Base-by-base conservation (phyloP, 768 basidiomycete species). In the Glaciozyma antarctica region DNA sequence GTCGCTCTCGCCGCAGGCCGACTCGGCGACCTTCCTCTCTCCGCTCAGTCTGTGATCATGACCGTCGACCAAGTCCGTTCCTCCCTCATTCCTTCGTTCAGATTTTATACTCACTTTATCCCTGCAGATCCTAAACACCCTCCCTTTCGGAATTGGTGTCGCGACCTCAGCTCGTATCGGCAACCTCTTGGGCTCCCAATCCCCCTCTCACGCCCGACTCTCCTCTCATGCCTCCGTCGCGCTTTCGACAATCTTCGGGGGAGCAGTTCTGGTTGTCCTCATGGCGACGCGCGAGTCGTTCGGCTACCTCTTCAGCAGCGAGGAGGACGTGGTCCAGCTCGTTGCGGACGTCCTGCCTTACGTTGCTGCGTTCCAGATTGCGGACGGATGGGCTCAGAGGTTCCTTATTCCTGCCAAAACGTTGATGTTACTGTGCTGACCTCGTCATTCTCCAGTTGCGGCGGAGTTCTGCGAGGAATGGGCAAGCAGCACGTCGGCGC, bases 1-100 rank as follows among this genome's bases (percentile, higher is more conserved):
- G 87, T 88, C 16, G 86, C 88, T 6, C 77, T 89, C 28, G 85
- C 86, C 22, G 88, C 88, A 5, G 88, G 86, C 6, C 80, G 83
- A 24, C 78, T 89, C 5, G 87, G 87, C 10, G 73, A 80, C n/a
- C 74, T 86, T 41, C 78, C 86, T 1, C 79, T 88, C 44, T 86
- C 86, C 5, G 87, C 86, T 2, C 88, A 89, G 70, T 85, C 85
- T 0, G 83, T 87, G 54, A 86, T 88, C 62, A 88, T 88, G 85
- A 88, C 86, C 22, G 82, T 84, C 8, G 88, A 89, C 72, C 86
- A 58, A 17, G 49, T 51, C 3, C 22, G 49, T 26, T 4, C 5
- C 15, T 22, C 6, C 22, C 13, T 17, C 45, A 6, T 15, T n/a
- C 22, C 6, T n/a, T 51, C 15, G n/a, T 24, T 22, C 22, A 10